phyloP scores from a whole-genome alignment of 257 asterid species.

The Verbena officinalis region DNA sequence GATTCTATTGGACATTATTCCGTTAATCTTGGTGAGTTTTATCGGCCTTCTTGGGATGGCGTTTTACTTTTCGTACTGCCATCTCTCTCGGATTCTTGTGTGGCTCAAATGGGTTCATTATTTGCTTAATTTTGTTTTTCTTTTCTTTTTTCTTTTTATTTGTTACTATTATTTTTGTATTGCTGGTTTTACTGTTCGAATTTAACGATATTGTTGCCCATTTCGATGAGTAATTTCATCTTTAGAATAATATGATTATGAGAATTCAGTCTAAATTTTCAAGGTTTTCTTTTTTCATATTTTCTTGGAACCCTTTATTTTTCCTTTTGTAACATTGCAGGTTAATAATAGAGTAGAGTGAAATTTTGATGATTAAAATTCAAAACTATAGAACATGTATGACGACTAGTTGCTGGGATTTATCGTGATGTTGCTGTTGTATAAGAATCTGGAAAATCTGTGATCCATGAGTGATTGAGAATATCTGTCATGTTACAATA shows the following conservation, averaged over 20 bases:
- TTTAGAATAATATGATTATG: neutral
- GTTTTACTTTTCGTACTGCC: neutral
- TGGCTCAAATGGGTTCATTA: neutral
- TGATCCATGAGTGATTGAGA: too few relatives aligned
- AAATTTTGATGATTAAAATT: too few relatives aligned
- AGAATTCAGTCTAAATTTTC: neutral
- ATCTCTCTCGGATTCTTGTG: constrained; percentile 18
- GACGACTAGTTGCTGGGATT: too few relatives aligned
- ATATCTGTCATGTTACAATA: too few relatives aligned
- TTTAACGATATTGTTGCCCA: constrained; percentile 5
- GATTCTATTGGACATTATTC: constrained; percentile 7
- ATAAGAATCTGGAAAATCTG: too few relatives aligned
- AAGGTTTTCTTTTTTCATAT: too few relatives aligned
- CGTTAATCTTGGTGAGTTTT: constrained; percentile 31
- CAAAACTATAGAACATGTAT: too few relatives aligned
- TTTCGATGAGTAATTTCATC: constrained; percentile 10
- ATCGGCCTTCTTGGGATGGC: constrained; percentile 6
- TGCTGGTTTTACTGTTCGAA: constrained; percentile 12
- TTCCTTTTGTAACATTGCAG: too few relatives aligned
- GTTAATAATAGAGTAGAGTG: too few relatives aligned
- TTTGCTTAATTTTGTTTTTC: neutral
- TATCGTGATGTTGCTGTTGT: too few relatives aligned
- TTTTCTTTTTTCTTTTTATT: neutral
- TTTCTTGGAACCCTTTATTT: too few relatives aligned
- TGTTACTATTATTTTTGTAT: neutral